phyloP scores from a whole-genome alignment of 371 early-diverging fungal genomes.

The Lichtheimia corymbifera region DNA sequence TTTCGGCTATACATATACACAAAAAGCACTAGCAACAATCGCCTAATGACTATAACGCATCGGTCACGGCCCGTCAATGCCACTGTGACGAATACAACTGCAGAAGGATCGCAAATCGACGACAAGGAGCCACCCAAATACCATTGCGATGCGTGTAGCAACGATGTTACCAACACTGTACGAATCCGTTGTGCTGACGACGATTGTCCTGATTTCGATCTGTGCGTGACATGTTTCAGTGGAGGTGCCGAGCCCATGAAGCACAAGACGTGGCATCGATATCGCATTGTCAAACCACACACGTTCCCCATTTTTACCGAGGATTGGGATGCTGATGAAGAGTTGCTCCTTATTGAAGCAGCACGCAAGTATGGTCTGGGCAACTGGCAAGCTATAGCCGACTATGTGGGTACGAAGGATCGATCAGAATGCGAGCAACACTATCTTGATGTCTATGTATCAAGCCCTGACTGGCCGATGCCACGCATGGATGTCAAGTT shows the following conservation, averaged over 20 bases:
- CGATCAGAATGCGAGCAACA: slow-evolving; percentile 89
- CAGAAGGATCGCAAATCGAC: slow-evolving; percentile 26
- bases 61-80: slow-evolving; percentile 40
- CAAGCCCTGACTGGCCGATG: slow-evolving; percentile 74
- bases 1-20: too few species aligned
- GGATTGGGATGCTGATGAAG: slow-evolving; percentile 98
- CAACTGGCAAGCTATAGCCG: slow-evolving; percentile 96
- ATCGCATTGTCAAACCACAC: slow-evolving; percentile 85
- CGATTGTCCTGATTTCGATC: slow-evolving; percentile 91
- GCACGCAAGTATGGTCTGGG: slow-evolving; percentile 94
- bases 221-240: slow-evolving; percentile 95
- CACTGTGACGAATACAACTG: slow-evolving; percentile 22
- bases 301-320: slow-evolving; percentile 84
- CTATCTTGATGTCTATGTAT: slow-evolving; percentile 85
- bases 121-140: slow-evolving; percentile 65
- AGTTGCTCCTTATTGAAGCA: slow-evolving; percentile 92
- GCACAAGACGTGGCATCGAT: slow-evolving; percentile 88
- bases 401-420: slow-evolving; percentile 90
- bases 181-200: slow-evolving; percentile 84
- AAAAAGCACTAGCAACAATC: background rate
- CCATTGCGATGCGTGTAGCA: slow-evolving; percentile 91
- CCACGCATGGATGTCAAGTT: slow-evolving; percentile 64
- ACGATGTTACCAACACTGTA: slow-evolving; percentile 86
- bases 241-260: slow-evolving; percentile 80
- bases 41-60: slow-evolving; percentile 50